Conservation (phyloP, 352 stramenopile species). For the Globisporangium nodosum region DNA sequence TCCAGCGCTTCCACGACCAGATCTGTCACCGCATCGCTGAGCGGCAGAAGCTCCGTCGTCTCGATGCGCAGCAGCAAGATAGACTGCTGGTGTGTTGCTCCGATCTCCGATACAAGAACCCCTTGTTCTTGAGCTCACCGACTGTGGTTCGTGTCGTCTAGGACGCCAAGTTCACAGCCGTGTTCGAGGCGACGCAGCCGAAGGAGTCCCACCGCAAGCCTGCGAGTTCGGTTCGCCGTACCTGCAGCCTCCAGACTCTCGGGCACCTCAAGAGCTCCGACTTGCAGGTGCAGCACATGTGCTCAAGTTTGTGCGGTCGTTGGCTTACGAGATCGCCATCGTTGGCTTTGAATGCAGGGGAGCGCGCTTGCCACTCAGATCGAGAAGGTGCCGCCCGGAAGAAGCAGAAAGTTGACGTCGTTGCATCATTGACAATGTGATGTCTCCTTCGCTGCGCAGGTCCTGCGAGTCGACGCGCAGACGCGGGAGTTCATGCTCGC, state of each 20-base stretch:
- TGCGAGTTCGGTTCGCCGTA: not conserved
- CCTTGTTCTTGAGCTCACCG: not conserved
- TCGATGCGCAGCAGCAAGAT: conserved; percentile 16
- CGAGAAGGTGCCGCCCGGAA: conserved; percentile 21
- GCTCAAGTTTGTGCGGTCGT: not conserved
- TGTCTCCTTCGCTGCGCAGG: conserved; percentile 8
- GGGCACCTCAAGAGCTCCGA: not conserved
- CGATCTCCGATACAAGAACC: not conserved
- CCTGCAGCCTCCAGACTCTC: not conserved
- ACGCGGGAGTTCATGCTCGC: conserved; percentile 34
- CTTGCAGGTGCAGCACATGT: conserved; percentile 1
- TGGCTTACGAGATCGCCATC: not conserved
- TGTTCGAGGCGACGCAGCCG: conserved; percentile 20
- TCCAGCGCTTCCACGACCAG: conserved; percentile 56
- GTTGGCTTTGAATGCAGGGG: conserved; percentile 3
- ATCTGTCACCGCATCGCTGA: conserved; percentile 53
- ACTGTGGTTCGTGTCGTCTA: not conserved
- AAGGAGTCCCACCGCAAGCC: not conserved
- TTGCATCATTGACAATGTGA: not conserved
- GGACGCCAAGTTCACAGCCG: conserved; percentile 33
- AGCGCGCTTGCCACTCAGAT: conserved; percentile 28
- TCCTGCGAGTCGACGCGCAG: conserved; percentile 27
- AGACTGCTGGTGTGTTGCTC: conserved; percentile 21
- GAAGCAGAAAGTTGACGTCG: not conserved
- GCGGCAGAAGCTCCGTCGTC: conserved; percentile 31